These are phyloP conservation scores for Coemansia sp. DNA, from an alignment of 192 early-diverging fungal species.

Conservation along the genomic window DNA sequence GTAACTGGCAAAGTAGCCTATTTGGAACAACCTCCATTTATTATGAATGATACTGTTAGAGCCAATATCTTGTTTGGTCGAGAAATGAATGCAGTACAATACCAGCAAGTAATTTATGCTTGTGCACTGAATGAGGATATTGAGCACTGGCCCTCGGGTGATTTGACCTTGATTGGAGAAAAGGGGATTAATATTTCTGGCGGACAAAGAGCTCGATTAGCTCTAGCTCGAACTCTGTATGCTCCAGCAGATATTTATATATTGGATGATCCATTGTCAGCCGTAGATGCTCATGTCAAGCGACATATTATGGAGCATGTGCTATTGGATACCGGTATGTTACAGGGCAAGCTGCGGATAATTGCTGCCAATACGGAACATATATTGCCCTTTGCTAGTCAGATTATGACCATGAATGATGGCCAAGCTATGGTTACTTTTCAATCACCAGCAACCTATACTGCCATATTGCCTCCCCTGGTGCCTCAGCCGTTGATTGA, in stretches of 20 bases:
- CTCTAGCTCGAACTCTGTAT: conserved; percentile 64
- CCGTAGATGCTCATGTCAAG: conserved; percentile 26
- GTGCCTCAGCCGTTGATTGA: neutral
- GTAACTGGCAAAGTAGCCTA: conserved; percentile 59
- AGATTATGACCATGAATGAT: neutral
- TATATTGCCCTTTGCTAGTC: neutral
- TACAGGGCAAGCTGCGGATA: neutral
- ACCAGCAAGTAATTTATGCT: conserved; percentile 19
- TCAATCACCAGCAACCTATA: neutral
- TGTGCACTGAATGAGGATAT: conserved; percentile 29
- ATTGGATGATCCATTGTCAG: conserved; percentile 24
- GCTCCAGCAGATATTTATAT: conserved; percentile 54
- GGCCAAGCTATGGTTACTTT: neutral
- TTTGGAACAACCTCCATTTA: conserved; percentile 35
- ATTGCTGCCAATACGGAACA: neutral
- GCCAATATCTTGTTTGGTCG: conserved; percentile 40
- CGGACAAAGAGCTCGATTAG: conserved; percentile 63
- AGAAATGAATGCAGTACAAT: conserved; percentile 13
- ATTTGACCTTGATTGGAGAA: conserved; percentile 58
- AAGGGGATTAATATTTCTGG: conserved; percentile 60
- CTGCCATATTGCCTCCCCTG: neutral
- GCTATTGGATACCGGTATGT: conserved; percentile 1
- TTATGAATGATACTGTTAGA: conserved; percentile 39
- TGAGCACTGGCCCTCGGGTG: conserved; percentile 11
- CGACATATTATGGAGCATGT: conserved; percentile 22